phyloP scores from a whole-genome alignment of 306 rosid species.

The Senna siamea region DNA sequence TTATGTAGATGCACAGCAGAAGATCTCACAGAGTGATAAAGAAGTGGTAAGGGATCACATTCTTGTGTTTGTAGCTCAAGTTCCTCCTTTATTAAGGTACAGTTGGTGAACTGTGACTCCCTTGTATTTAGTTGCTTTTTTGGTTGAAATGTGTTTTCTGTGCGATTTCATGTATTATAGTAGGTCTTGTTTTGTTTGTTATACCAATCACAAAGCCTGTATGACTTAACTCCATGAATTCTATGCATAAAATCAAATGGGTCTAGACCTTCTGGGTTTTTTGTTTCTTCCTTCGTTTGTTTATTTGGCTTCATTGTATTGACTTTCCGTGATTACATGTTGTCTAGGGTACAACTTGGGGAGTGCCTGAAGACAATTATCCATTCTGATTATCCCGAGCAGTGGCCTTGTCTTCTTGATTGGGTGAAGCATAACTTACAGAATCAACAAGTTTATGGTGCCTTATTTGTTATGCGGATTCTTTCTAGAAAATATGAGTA shows the following conservation, averaged over 20 bases:
- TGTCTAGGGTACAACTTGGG: constrained; percentile 82
- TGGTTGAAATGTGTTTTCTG: background rate
- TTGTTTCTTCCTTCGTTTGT: background rate
- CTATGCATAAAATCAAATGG: background rate
- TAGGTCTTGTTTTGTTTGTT: background rate
- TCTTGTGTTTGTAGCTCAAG: constrained; percentile 79
- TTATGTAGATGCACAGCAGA: constrained; percentile 68
- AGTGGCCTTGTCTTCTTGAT: constrained; percentile 89
- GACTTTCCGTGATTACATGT: constrained; percentile 5
- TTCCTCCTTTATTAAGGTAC: constrained; percentile 91
- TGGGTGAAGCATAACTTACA: constrained; percentile 96
- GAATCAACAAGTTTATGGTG: constrained; percentile 88
- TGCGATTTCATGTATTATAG: background rate
- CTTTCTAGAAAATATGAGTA: constrained; percentile 98
- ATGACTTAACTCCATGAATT: background rate
- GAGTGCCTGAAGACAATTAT: constrained; percentile 93
- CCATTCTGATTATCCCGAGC: constrained; percentile 95
- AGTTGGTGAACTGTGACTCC: constrained; percentile 14
- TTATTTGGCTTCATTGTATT: background rate
- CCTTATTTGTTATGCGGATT: constrained; percentile 88
- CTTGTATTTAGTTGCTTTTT: background rate
- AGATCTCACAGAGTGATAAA: constrained; percentile 80
- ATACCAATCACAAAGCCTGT: background rate
- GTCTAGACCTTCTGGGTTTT: background rate
- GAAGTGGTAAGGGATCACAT: constrained; percentile 79